Base-by-base conservation (phyloP, 23 red algal genomes). In the Pyropia yezoensis region DNA sequence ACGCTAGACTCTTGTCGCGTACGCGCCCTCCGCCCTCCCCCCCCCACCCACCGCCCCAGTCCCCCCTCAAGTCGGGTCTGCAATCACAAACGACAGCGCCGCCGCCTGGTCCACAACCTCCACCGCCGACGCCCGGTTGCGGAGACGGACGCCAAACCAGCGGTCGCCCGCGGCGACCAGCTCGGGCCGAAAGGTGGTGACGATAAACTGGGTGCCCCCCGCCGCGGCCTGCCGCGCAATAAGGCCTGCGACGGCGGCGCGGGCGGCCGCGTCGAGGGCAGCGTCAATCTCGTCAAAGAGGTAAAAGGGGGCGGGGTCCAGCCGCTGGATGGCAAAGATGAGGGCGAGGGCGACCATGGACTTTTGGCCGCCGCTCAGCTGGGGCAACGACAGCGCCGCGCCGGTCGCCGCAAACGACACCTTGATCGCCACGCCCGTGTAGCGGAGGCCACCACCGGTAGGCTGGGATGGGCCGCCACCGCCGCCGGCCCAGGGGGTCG, bases 211-310 rank as follows among this genome's bases (percentile, higher is more conserved):
- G 1, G 78, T 86, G 23, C 76, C 76, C 24, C 23, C 14, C 33
- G 45, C 54, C 29, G 74, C 76, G 9, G 85, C 77, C 39, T 88
- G 94, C 28, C 52, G 69, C 15, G 77, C 22, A 18, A 98, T 81
- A 21, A 90, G 29, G 27, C 76, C 76, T 5, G 86, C 88, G 16
- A 98, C 86, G 20, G 84, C 71, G 25, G 85, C 73, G 11, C 94
- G 86, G 52, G 80, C 79, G 4, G 94, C 75, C 20, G 94, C 78
- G 72, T 98, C 94, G 30, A 98, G 58, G 29, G 87, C 91, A 14
- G 94, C 94, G 61, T 98, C 94, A 27, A 98, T 90, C 54, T 98
- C 94, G 62, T 98, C 94, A 77, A 98, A 98, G 23, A 98, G 75
- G 33, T 90, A 90, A 63, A 98, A 98, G 21, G 94, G 94, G 18